Percentiles rank a stretch among this genome's conserved stretches.
These are phyloP conservation scores for Xylaria sp. DNA, from an alignment of 2,329 filamentous ascomycete species.

Conservation along the genomic window DNA sequence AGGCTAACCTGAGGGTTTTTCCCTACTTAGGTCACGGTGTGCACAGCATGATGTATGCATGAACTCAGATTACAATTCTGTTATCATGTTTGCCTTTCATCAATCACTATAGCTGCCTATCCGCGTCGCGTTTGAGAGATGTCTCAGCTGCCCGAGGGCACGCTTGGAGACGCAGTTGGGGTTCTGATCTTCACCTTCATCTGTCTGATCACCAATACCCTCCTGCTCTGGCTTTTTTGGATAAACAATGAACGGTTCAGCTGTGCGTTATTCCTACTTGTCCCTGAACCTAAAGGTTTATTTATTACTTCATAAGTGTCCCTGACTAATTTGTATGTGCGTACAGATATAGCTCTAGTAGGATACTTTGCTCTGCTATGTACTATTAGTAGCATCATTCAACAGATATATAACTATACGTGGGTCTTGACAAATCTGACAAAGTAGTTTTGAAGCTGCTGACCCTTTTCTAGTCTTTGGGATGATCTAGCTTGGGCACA, in stretches of 20 bases:
- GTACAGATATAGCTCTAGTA: conserved; percentile 38
- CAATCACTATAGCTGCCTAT: not conserved
- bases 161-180: conserved; percentile 39
- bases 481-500: conserved; percentile 40
- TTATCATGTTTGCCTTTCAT: not conserved
- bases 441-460: not conserved
- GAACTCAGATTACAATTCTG: not conserved
- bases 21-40: not conserved
- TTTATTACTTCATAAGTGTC: not conserved
- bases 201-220: conserved; percentile 35
- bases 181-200: conserved; percentile 41
- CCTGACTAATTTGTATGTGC: conserved; percentile 13
- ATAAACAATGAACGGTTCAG: conserved; percentile 34
- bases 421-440: conserved; percentile 10
- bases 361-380: conserved; percentile 40
- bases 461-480: conserved; percentile 32
- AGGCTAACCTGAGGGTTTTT: not conserved
- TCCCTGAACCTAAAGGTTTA: not conserved
- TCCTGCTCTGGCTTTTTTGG: conserved; percentile 42
- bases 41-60: not conserved
- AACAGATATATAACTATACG: conserved; percentile 43
- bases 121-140: conserved; percentile 24
- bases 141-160: conserved; percentile 40
- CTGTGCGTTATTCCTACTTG: conserved; percentile 27
- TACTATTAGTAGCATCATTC: conserved; percentile 39